phyloP scores from a whole-genome alignment of 106 monocot genomes.

The Dioscorea dumetorum region DNA sequence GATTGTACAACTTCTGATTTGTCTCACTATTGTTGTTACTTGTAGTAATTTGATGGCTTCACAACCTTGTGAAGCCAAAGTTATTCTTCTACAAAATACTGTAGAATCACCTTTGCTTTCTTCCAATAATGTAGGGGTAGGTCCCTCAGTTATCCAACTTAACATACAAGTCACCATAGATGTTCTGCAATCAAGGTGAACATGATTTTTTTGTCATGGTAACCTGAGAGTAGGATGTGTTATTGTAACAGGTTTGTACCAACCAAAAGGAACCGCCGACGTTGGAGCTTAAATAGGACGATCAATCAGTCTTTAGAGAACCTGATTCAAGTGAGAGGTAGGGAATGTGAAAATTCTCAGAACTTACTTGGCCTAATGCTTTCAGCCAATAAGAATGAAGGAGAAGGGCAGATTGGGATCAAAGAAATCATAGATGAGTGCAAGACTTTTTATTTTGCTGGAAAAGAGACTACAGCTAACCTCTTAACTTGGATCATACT shows the following conservation, averaged over 20 bases:
- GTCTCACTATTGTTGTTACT: no score
- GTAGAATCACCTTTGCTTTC: no score
- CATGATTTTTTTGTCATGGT: constrained; percentile 1
- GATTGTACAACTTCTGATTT: no score
- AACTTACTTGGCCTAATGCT: constrained; percentile 77
- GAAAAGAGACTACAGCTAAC: constrained; percentile 83
- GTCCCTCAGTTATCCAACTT: no score
- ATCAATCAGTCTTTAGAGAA: constrained; percentile 33
- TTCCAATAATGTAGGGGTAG: no score
- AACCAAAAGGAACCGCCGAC: constrained; percentile 50
- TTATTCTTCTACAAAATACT: no score
- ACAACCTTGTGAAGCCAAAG: no score
- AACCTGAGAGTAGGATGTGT: no score
- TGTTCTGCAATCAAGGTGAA: not conserved
- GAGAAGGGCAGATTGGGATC: constrained; percentile 32
- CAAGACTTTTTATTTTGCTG: constrained; percentile 93
- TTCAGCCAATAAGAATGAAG: constrained; percentile 32
- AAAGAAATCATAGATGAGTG: constrained; percentile 85
- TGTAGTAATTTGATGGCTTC: no score
- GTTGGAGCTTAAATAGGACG: constrained; percentile 44
- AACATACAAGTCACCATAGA: no score
- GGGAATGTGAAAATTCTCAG: constrained; percentile 42
- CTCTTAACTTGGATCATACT: constrained; percentile 68
- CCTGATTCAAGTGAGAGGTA: constrained; percentile 39
- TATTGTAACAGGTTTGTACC: constrained; percentile 42